Percentiles rank a stretch among this genome's conserved stretches.
Conservation (phyloP, 2,329 filamentous ascomycete species). For the Cladosporium sphaerospermum region DNA sequence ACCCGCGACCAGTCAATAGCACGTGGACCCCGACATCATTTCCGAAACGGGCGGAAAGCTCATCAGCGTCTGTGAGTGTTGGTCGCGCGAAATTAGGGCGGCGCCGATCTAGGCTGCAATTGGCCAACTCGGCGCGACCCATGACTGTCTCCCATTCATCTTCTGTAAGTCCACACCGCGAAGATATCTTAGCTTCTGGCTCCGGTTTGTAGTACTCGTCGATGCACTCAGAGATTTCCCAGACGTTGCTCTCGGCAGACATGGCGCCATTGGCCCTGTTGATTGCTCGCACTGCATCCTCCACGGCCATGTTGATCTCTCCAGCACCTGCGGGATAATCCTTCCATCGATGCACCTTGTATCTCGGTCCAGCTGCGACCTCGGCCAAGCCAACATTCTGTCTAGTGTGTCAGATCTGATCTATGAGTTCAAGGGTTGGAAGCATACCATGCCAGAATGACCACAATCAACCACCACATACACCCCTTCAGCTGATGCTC, state of each 20-base stretch:
- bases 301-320: background rate
- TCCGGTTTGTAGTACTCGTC: background rate
- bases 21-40: background rate
- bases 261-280: background rate
- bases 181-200: background rate
- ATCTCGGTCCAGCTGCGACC: background rate
- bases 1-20: background rate
- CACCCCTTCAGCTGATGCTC: background rate
- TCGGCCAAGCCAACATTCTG: background rate
- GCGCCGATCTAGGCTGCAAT: background rate
- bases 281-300: background rate
- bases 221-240: background rate
- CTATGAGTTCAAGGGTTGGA: background rate
- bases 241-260: background rate
- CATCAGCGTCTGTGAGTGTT: background rate
- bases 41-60: background rate
- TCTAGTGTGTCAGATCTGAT: background rate
- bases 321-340: background rate
- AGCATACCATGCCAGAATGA: background rate
- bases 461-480: background rate
- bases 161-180: background rate
- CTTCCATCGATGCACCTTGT: background rate
- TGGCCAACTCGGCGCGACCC: background rate
- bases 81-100: background rate
- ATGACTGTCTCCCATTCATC: background rate